Evolutionary conservation across 768 basidiomycete species (phyloP).

Genomic region (Lentinus brumalis): DNA sequence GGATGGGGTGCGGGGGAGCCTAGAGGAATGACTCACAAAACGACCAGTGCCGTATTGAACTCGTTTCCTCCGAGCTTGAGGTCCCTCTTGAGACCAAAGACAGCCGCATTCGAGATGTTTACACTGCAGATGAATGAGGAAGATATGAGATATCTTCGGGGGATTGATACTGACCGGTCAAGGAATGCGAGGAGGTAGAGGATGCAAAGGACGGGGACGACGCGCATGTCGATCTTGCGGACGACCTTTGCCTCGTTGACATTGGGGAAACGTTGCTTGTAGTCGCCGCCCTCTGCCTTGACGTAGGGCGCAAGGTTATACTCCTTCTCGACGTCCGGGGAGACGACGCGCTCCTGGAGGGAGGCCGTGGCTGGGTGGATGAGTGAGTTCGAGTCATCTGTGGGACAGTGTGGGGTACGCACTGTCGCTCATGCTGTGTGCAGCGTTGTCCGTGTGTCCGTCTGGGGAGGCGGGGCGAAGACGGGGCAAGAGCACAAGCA

Average conservation of each 20-base stretch:
- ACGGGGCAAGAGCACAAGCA: too few species aligned
- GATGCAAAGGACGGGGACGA: constrained; percentile 45
- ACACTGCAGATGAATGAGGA: constrained; percentile 18
- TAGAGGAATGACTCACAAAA: constrained; percentile 29
- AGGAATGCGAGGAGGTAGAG: constrained; percentile 48
- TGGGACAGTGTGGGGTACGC: not conserved
- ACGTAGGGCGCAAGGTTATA: constrained; percentile 17
- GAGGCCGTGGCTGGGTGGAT: not conserved
- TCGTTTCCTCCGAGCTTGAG: constrained; percentile 29
- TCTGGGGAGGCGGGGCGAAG: too few species aligned
- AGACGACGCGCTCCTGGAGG: constrained; percentile 4
- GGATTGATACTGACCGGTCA: constrained; percentile 25
- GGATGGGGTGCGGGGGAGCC: not conserved
- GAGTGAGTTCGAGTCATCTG: too few species aligned
- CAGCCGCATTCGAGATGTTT: constrained; percentile 35
- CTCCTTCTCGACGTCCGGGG: constrained; percentile 18
- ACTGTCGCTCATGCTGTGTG: not conserved
- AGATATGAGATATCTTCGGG: not conserved
- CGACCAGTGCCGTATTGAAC: constrained; percentile 34
- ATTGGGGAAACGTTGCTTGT: constrained; percentile 23
- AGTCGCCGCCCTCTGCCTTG: constrained; percentile 15
- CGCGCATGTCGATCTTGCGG: constrained; percentile 36
- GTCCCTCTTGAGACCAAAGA: constrained; percentile 34
- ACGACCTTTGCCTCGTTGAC: constrained; percentile 33
- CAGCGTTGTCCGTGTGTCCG: too few species aligned